Base-by-base conservation (phyloP, 179 eudicot species). In the Gypsophila paniculata region DNA sequence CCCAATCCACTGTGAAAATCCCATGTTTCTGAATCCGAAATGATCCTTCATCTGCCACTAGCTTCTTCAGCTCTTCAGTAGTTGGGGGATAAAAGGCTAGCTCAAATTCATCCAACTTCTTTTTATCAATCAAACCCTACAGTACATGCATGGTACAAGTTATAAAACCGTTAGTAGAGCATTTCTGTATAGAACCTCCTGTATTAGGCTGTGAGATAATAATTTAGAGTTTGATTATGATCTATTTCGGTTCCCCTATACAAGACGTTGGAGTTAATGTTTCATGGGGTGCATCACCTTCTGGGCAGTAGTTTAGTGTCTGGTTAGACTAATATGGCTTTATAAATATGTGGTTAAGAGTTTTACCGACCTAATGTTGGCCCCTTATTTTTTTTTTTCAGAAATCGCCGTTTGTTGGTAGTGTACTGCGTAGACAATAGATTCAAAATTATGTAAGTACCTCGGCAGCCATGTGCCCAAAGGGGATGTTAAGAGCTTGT, bases 11-110 rank as follows among this genome's bases (percentile, higher is more conserved):
- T 0, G 25, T 61, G 69, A 72, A 72, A 14, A 72, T 72, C 15
- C 66, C 69, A 9, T 72, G 75, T 14, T 1, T 72, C 21, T 72
- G 69, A 61, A 72, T 29, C 4, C 11, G 75, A 53, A 72, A 72
- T 0, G 75, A 62, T 14, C 75, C 75, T 72, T 62, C 61, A 49
- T 21, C 75, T 22, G 52, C 51, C 21, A 72, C 62, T 8, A 72
- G 8, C 52, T 23, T 51, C 69, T 48, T 61, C 29, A 72, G 60
- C 32, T 72, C 75, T 72, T 62, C 61, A 7, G 75, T 62, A 44
- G 75, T 72, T 18, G 75, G 75, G 19, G 75, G 75, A 61, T 72
- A 72, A 62, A 72, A 72, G 12, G 75, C 69, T 5, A 72, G 58
- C 42, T 72, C 75, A 29, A 72, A 72, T 2, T 72, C 75, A n/a